Evolutionary conservation across 306 rosid species (phyloP).

Genomic region (Vachellia collinsii): DNA sequence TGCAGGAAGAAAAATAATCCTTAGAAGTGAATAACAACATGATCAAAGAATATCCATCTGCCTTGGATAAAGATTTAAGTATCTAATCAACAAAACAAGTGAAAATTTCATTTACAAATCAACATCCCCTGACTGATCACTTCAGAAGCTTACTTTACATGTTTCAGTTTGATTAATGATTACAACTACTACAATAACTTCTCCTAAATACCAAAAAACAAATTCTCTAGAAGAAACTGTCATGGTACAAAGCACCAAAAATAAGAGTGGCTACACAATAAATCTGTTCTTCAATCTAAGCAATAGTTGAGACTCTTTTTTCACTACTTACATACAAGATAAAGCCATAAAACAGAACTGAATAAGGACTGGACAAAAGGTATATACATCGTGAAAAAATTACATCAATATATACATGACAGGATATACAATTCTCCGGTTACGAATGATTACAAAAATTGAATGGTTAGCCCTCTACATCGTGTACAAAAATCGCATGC

Average conservation of each 20-base stretch:
- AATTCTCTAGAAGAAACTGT: neutral
- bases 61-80: neutral
- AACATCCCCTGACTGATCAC: neutral
- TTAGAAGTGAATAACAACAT: neutral
- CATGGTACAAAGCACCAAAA: neutral
- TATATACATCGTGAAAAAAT: neutral
- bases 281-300: conserved; percentile 1
- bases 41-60: neutral
- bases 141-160: neutral
- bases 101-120: neutral
- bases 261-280: conserved; percentile 1
- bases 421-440: conserved; percentile 53
- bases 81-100: neutral
- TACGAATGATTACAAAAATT: conserved; percentile 43
- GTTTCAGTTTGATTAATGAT: neutral
- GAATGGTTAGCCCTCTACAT: conserved; percentile 70
- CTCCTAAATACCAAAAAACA: neutral
- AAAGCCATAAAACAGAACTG: conserved; percentile 30
- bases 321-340: conserved; percentile 25
- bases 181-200: neutral
- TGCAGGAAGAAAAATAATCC: neutral
- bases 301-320: conserved; percentile 10
- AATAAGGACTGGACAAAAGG: conserved; percentile 24
- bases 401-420: conserved; percentile 46
- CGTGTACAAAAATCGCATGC: conserved; percentile 49